These are phyloP conservation scores for Solanum megistacrolobum DNA, from an alignment of 257 asterid species.

Conservation along the genomic window DNA sequence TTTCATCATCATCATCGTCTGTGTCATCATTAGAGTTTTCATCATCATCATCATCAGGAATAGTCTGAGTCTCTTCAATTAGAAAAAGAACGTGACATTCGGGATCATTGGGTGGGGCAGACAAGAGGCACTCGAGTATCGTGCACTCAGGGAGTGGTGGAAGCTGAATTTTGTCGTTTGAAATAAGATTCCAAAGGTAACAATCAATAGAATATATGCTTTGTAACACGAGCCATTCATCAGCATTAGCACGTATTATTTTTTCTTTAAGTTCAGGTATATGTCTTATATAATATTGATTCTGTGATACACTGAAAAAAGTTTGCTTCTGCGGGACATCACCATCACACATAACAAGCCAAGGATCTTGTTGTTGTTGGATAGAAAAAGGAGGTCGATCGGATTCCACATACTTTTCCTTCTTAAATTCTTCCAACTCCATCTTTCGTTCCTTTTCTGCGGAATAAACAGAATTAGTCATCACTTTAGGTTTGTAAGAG, in stretches of 20 bases:
- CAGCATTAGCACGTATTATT: background rate
- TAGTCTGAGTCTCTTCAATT: background rate
- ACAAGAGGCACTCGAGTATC: background rate
- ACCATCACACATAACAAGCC: background rate
- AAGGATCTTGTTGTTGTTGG: no score
- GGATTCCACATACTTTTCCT: no score
- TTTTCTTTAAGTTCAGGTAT: background rate
- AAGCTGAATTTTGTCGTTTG: background rate
- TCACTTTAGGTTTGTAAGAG: no score
- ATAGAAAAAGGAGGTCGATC: no score
- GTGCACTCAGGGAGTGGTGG: background rate
- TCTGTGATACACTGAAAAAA: background rate
- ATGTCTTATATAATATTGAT: background rate
- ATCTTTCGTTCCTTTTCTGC: no score
- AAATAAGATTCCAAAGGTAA: background rate
- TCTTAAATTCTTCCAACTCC: no score
- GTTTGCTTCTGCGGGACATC: background rate
- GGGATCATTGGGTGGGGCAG: background rate
- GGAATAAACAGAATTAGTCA: no score
- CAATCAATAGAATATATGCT: background rate
- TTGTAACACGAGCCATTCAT: background rate
- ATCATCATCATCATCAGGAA: background rate
- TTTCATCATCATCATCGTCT: background rate
- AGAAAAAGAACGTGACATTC: background rate
- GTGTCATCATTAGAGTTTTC: background rate